Percentiles rank a stretch among this genome's conserved stretches.
phyloP scores from a whole-genome alignment of 2,329 filamentous ascomycete genomes.

The Epichloe coenophiala region DNA sequence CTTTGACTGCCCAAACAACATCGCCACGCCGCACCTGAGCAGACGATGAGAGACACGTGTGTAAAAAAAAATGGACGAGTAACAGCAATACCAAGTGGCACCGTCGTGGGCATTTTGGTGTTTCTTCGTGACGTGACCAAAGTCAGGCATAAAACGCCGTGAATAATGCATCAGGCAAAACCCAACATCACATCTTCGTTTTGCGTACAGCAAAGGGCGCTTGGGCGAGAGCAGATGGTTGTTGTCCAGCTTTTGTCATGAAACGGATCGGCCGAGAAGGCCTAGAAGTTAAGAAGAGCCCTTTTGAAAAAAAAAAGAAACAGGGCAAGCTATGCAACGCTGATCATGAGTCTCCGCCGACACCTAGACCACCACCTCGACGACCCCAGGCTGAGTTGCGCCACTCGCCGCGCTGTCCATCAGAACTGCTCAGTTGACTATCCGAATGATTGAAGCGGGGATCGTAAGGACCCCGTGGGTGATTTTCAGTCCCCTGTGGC shows the following conservation, averaged over 20 bases:
- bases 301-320: neutral
- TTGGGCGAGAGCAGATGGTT: neutral
- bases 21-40: neutral
- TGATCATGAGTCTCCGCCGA: slow-evolving; percentile 30
- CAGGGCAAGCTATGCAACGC: neutral
- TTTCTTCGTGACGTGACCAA: slow-evolving; percentile 7
- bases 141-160: slow-evolving; percentile 20
- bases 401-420: slow-evolving; percentile 39
- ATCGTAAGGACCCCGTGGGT: slow-evolving; percentile 28
- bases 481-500: slow-evolving; percentile 30
- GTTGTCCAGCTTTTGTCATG: neutral
- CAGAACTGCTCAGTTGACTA: slow-evolving; percentile 24
- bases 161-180: slow-evolving; percentile 25
- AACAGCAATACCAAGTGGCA: neutral
- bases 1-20: neutral
- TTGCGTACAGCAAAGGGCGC: slow-evolving; percentile 10
- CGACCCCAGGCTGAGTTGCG: slow-evolving; percentile 42
- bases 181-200: slow-evolving; percentile 14
- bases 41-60: neutral
- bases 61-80: neutral
- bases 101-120: slow-evolving; percentile 7
- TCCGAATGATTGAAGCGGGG: slow-evolving; percentile 31
- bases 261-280: neutral
- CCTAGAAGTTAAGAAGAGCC: neutral
- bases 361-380: slow-evolving; percentile 35